Conservation (phyloP, 1,284 basidiomycete genomes). For the Abortiporus biennis region DNA sequence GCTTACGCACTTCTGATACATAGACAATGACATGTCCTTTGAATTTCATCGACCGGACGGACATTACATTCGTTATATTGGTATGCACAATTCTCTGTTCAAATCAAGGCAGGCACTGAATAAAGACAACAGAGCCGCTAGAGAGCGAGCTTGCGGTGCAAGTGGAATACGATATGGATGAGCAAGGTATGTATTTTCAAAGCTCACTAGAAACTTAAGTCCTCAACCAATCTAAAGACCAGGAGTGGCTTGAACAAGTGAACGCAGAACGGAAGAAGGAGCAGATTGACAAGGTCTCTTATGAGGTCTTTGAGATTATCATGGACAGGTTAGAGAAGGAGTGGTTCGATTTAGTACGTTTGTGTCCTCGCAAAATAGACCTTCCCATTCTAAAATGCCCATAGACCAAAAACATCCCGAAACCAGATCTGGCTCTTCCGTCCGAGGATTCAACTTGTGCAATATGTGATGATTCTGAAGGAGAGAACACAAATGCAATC, state of each 20-base stretch:
- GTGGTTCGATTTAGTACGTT: conserved; percentile 89
- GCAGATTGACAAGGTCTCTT: conserved; percentile 68
- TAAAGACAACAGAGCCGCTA: conserved; percentile 64
- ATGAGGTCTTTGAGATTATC: conserved; percentile 92
- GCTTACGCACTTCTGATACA: conserved; percentile 38
- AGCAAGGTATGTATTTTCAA: conserved; percentile 83
- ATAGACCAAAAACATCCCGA: conserved; percentile 87
- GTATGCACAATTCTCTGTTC: conserved; percentile 34
- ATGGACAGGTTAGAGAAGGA: conserved; percentile 99
- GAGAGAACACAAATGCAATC: conserved; percentile 98
- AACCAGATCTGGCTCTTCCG: conserved; percentile 75
- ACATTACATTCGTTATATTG: conserved; percentile 90
- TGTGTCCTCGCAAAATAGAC: not conserved
- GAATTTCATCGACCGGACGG: conserved; percentile 73
- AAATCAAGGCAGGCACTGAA: not conserved
- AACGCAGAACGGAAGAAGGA: conserved; percentile 83
- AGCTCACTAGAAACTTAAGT: too few species aligned
- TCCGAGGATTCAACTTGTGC: conserved; percentile 95
- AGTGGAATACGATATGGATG: conserved; percentile 99
- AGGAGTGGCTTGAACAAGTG: conserved; percentile 89
- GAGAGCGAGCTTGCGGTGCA: conserved; percentile 89
- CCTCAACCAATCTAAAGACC: conserved; percentile 46
- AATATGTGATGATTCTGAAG: conserved; percentile 97
- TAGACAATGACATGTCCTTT: conserved; percentile 78
- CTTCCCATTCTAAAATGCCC: conserved; percentile 2